Base-by-base conservation (phyloP, 768 basidiomycete genomes). In the Collybia nuda region DNA sequence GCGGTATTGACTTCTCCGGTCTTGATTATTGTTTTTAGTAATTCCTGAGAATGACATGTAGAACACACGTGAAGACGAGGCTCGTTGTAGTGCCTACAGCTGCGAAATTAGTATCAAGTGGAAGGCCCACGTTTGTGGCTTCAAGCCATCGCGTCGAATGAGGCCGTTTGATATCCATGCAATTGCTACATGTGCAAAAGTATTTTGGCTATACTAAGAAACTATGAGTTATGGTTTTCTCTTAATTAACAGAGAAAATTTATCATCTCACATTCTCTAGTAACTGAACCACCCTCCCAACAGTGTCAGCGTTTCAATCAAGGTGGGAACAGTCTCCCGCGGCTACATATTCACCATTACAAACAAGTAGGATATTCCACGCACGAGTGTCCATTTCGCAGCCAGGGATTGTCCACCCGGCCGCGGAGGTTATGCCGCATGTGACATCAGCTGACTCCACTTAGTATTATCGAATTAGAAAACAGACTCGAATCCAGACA, bases 361-460 rank as follows among this genome's bases (percentile, higher is more conserved):
- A 81, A 1, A 79, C 75, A 14, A 79, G 67, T 6, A 76, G 74
- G 41, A 80, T 73, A 39, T 77, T 72, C 54, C 79, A 78, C 23
- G 67, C 57, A 11, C 69, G 48, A 0, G 62, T 55, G 44, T 70
- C 64, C 1, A 72, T 60, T 29, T 69, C 63, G 54, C 80, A 82
- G 26, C 68, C 71, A 17, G 79, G 56, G 32, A 81, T 78, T 21
- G 69, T 66, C 79, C 78, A 82, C 11, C 79, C 80, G 17, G 74
- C 79, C 1, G 77, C 76, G 17, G 68, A 45, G 2, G 76, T 75
- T 41, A 76, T 69, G 41, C 75, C 74, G 3, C 71, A 64, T 22
- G 75, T 75, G 6, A 69, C 61, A 28, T 55, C 56, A 0, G 41
- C 5, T 67, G 49, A 2, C 72, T 71, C 71, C 70, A 75, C 76